Percentiles rank a stretch among this genome's conserved stretches.
Conservation (phyloP, 2,329 filamentous ascomycete species). For the Botrytis hyacinthi region DNA sequence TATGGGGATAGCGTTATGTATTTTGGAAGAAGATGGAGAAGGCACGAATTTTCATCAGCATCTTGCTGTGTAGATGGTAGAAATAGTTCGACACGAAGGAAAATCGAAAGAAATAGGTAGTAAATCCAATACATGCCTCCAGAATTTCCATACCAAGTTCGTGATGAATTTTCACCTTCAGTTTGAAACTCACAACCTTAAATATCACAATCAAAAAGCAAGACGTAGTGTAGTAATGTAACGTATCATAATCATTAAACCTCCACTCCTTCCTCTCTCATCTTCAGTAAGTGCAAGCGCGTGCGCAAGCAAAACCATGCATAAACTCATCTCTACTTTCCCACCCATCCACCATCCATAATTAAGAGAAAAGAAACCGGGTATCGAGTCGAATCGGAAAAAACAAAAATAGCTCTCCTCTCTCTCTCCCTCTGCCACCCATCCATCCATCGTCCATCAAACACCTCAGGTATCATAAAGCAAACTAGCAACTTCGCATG, state of each 20-base stretch:
- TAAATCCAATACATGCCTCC: background rate
- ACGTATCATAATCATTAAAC: conserved; percentile 12
- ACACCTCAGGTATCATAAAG: background rate
- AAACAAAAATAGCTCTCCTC: conserved; percentile 7
- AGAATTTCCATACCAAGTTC: background rate
- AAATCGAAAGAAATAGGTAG: background rate
- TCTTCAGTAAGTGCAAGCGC: background rate
- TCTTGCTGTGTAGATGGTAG: background rate
- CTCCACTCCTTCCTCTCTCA: background rate
- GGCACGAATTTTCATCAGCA: background rate
- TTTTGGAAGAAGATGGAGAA: background rate
- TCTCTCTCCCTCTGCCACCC: background rate
- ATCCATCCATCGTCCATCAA: background rate
- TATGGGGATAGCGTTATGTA: background rate
- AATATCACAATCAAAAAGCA: background rate
- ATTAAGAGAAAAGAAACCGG: conserved; percentile 18
- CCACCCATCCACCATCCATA: background rate
- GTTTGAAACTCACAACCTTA: background rate
- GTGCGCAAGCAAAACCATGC: background rate
- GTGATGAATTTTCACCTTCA: background rate
- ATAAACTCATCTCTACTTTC: conserved; percentile 1
- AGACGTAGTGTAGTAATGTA: background rate
- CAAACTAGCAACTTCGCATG: background rate
- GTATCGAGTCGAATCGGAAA: conserved; percentile 17
- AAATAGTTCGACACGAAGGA: background rate